Percentiles rank a stretch among this genome's conserved stretches.
Conservation (phyloP, 2,329 filamentous ascomycete genomes). For the Emydomyces testavorans region DNA sequence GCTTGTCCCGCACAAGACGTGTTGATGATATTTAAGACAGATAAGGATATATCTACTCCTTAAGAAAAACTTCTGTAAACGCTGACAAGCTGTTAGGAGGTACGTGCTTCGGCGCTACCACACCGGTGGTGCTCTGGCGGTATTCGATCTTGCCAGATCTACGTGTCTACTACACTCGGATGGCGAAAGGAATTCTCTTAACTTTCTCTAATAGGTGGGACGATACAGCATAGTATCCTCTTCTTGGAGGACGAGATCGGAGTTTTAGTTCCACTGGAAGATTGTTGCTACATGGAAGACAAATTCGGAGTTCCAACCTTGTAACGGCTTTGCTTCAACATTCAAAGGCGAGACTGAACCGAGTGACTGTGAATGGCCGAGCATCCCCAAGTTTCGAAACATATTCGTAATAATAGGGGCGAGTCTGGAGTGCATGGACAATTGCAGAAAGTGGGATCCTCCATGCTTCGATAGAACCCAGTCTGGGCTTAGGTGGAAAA, state of each 20-base stretch:
- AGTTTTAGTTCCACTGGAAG: neutral
- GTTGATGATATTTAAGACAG: no score
- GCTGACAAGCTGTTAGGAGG: no score
- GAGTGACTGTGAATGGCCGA: slow-evolving; percentile 5
- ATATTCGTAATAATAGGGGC: slow-evolving; percentile 10
- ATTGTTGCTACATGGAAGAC: neutral
- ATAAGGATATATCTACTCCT: no score
- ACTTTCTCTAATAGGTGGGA: neutral
- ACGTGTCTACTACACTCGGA: neutral
- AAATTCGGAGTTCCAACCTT: neutral
- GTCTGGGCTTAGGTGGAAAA: slow-evolving; percentile 3
- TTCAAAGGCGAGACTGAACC: neutral
- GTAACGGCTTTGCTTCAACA: slow-evolving; percentile 7
- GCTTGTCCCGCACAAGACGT: neutral
- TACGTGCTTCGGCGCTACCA: neutral
- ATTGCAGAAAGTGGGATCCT: neutral
- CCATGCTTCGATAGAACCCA: neutral
- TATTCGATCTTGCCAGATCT: neutral
- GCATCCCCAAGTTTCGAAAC: slow-evolving; percentile 6
- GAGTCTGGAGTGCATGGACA: slow-evolving; percentile 5
- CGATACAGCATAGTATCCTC: neutral
- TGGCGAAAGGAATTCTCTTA: neutral
- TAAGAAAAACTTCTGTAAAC: no score
- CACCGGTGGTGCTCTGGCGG: neutral
- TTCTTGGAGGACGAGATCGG: neutral